Evolutionary conservation across 176 grass and related monocot genomes (phyloP).

Genomic region (Neostapfia colusana): DNA sequence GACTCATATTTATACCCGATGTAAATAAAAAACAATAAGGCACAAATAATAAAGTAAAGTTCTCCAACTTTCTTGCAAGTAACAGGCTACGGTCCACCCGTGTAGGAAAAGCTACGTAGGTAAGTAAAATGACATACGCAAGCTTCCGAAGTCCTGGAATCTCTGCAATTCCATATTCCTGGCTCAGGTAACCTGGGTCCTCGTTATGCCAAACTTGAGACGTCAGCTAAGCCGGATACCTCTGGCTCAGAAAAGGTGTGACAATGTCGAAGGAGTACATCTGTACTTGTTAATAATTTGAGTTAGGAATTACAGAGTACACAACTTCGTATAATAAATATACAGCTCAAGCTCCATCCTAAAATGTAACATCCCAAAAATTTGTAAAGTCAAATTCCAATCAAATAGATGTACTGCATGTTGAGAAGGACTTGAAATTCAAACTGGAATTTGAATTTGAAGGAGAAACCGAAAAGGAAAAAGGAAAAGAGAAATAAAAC

Average conservation of each 20-base stretch:
- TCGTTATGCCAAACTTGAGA: not conserved
- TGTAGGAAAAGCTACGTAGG: not conserved
- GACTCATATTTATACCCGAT: not conserved
- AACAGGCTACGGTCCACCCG: not conserved
- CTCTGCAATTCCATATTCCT: not conserved
- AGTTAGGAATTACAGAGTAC: not conserved
- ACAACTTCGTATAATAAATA: no score
- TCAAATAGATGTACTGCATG: no score
- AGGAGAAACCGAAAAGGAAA: no score
- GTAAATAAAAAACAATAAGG: no score
- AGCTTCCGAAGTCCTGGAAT: not conserved
- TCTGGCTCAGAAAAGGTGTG: not conserved
- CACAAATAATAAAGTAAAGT: not conserved
- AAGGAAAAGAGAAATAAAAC: no score
- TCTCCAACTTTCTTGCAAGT: not conserved
- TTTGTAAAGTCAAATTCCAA: no score
- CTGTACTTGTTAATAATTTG: not conserved
- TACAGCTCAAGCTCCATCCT: not conserved
- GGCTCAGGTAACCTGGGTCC: not conserved
- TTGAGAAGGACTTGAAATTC: no score
- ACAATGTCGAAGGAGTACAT: not conserved
- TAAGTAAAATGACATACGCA: not conserved
- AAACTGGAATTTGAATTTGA: no score
- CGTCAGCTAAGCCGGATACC: not conserved
- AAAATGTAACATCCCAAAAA: no score